Conservation (phyloP, 176 grass and related monocot species). For the Chrysopogon serrulatus region DNA sequence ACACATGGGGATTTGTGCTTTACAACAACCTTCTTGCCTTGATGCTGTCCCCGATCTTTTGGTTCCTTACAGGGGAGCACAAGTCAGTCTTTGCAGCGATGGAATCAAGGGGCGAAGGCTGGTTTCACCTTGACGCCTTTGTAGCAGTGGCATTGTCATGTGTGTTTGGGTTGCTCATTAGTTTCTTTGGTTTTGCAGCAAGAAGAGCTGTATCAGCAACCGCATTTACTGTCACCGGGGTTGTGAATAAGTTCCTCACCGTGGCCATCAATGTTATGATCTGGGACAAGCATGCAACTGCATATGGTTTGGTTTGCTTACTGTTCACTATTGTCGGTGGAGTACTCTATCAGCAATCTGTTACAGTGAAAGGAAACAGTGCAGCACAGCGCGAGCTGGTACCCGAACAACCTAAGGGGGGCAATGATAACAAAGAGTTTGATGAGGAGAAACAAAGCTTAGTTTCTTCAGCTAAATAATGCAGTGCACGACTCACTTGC, state of each 20-base stretch:
- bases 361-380: constrained; percentile 42
- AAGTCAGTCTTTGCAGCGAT: constrained; percentile 32
- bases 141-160: constrained; percentile 67
- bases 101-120: constrained; percentile 29
- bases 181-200: constrained; percentile 80
- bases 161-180: constrained; percentile 71
- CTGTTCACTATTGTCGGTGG: constrained; percentile 67
- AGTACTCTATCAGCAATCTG: constrained; percentile 77
- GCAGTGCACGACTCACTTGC: constrained; percentile 15
- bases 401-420: constrained; percentile 12
- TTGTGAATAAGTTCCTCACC: constrained; percentile 83
- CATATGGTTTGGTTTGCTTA: constrained; percentile 51
- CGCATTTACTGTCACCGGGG: constrained; percentile 82
- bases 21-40: constrained; percentile 76
- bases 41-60: constrained; percentile 68
- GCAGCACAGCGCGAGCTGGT: background rate
- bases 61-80: constrained; percentile 70
- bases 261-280: constrained; percentile 83
- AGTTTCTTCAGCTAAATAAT: constrained; percentile 31
- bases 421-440: constrained; percentile 1
- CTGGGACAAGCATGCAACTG: constrained; percentile 70
- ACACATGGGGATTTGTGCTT: constrained; percentile 86
- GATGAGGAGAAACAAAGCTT: constrained; percentile 53
- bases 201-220: constrained; percentile 81
- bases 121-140: constrained; percentile 56